Conservation (phyloP, 2,329 filamentous ascomycete genomes). For the Fusarium papillatum region DNA sequence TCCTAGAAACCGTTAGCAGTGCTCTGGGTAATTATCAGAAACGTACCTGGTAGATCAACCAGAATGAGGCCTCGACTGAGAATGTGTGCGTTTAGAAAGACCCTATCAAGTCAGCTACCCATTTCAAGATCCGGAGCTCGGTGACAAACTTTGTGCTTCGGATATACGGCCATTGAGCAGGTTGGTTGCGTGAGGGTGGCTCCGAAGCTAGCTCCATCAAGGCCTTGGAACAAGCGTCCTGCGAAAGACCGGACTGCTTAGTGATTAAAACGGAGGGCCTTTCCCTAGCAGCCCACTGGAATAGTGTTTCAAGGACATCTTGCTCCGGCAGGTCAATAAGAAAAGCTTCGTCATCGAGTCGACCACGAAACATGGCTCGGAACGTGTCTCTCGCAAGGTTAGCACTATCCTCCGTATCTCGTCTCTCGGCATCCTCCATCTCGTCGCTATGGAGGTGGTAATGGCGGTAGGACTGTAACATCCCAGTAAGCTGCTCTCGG, state of each 20-base stretch:
- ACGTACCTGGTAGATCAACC: slow-evolving; percentile 62
- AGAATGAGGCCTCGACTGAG: slow-evolving; percentile 62
- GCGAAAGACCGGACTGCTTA: background rate
- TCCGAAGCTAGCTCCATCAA: slow-evolving; percentile 56
- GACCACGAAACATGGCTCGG: slow-evolving; percentile 50
- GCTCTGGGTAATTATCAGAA: background rate
- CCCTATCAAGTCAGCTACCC: slow-evolving; percentile 47
- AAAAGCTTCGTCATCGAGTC: slow-evolving; percentile 31
- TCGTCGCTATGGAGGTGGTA: slow-evolving; percentile 45
- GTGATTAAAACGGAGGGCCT: slow-evolving; percentile 13
- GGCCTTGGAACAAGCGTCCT: slow-evolving; percentile 49
- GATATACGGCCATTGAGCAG: slow-evolving; percentile 59
- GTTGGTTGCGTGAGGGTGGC: slow-evolving; percentile 12
- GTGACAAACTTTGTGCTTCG: slow-evolving; percentile 55
- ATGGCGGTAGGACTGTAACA: slow-evolving; percentile 54
- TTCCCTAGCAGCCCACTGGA: slow-evolving; percentile 37
- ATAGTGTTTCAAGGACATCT: slow-evolving; percentile 35
- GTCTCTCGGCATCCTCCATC: slow-evolving; percentile 41
- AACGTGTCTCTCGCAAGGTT: slow-evolving; percentile 54
- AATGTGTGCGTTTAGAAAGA: slow-evolving; percentile 59
- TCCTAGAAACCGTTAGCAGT: slow-evolving; percentile 36
- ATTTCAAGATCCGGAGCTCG: accelerated
- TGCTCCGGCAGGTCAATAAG: slow-evolving; percentile 29
- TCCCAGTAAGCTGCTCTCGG: slow-evolving; percentile 47
- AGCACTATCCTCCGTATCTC: slow-evolving; percentile 44